Base-by-base conservation (phyloP, 75 land plant genomes). In the Chamaecyparis obtusa region DNA sequence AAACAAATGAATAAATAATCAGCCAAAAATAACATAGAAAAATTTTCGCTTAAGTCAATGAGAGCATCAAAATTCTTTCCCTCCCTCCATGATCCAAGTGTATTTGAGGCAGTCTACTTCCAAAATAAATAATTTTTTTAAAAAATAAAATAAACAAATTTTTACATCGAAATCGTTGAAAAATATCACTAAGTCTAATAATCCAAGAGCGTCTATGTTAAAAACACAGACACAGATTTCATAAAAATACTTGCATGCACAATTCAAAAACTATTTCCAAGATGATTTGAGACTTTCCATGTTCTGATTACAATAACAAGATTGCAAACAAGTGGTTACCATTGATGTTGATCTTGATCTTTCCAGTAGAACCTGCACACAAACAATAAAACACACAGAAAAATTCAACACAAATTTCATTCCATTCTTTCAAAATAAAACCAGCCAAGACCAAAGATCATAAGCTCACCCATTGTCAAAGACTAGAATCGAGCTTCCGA, bases 281-380 rank as follows among this genome's bases (percentile, higher is more conserved):
- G 0, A 57, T 16, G 9, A 49, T 33, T 37, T 49, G 86, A 54
- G 55, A 30, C 15, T 64, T 17, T 46, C 11, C 10, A 6, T 14
- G 51, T 9, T 9, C 13, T 48, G 11, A 51, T 14, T 13, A 14
- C 13, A 51, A 13, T 2, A 51, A 51, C 13, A 9, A 3, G 4
- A 39, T 75, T 39, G 35, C 14, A 74, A 27, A 8, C 17, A 46
- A 64, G 41, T 21, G 37, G 60, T 83, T 86, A 90, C 93, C 93
- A 78, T 92, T 92, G 88, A 92, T 92, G 10, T 91, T 91, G 87
- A 92, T 90, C 84, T 90, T 91, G 69, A 87, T 79, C 92, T 92
- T 92, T 19, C 87, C 85, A 44, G 83, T 44, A 21, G 83, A 81
- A 81, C 83, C 83, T 81, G 33, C 15, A 13, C 83, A 81, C 36